These are phyloP conservation scores for Mortierella sp. DNA, from an alignment of 371 early-diverging fungal species.

Conservation along the genomic window DNA sequence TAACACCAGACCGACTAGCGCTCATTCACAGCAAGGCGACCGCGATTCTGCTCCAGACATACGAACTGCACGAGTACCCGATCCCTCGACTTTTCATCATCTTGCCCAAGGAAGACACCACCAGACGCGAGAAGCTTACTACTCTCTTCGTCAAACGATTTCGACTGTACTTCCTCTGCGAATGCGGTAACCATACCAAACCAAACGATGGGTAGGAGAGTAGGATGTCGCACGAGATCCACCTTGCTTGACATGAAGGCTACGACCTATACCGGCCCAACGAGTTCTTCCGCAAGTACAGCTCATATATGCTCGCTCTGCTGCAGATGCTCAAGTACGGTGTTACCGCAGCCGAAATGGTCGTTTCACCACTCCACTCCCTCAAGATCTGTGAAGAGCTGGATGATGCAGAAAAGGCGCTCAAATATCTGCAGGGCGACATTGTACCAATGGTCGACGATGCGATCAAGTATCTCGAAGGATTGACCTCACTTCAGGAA, in stretches of 20 bases:
- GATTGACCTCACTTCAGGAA: background rate
- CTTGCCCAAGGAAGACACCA: background rate
- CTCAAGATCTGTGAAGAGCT: background rate
- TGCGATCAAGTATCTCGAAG: background rate
- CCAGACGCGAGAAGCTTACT: background rate
- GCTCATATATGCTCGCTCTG: constrained; percentile 6
- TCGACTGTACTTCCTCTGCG: constrained; percentile 16
- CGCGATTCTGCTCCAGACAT: background rate
- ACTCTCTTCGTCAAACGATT: background rate
- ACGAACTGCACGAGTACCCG: constrained; percentile 22
- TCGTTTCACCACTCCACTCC: background rate
- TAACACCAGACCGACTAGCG: background rate
- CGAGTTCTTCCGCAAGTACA: constrained; percentile 15
- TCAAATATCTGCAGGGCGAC: background rate
- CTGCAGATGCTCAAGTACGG: constrained; percentile 25
- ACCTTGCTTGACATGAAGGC: constrained; percentile 17
- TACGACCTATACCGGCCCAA: constrained; percentile 8
- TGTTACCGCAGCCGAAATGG: background rate
- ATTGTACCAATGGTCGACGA: background rate
- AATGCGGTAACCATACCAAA: constrained; percentile 19
- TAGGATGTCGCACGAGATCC: constrained; percentile 7
- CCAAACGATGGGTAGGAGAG: background rate
- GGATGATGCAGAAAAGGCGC: background rate
- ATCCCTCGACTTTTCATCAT: constrained; percentile 22
- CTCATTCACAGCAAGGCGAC: background rate